Base-by-base conservation (phyloP, 495 filamentous ascomycete genomes). In the Talaromyces stipitatus region DNA sequence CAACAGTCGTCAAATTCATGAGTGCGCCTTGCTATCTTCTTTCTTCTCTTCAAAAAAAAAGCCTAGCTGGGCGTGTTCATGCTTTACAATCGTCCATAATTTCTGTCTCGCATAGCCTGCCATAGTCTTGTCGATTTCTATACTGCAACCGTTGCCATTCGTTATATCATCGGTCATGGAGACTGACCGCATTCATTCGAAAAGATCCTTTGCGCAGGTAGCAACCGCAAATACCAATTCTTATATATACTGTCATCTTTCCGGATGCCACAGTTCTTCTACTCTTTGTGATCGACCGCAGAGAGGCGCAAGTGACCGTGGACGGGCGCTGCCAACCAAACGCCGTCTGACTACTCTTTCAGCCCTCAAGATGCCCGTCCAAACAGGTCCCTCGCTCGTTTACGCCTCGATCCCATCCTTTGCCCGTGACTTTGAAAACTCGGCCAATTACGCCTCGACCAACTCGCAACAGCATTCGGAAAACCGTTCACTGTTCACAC, bases 401-500 rank as follows among this genome's bases (percentile, higher is more conserved):
- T 68, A 69, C 77, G 83, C 86, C 69, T 83, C 85, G 61, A 82
- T 87, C 68, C 84, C 85, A 52, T 85, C 85, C 43, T 85, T 55
- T 29, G 54, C 54, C 26, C 54, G 36, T 27, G 38, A 55, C 20
- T 45, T 55, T 5, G 14, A 36, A 22, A 36, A 55, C 36, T n/a
- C 54, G 12, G 24, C 26, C 4, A 29, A 55, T 16, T 55, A 30
- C 26, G 12, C 38, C n/a, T 45, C 33, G 38, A 32, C 10, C 36
- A 48, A 24, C 24, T 48, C 45, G 24, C 33, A 9, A 24, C 54
- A 55, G 23, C 36, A 30, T 27, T 10, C 30, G 30, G 54, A 55
- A 30, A 11, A 55, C 33, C 54, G 23, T 41, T 41, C 33, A 16
- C 24, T 41, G 11, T 55, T 43, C 28, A 55, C 38, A 27, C 52